Conservation (phyloP, 768 basidiomycete genomes). For the Boletellus sp. region DNA sequence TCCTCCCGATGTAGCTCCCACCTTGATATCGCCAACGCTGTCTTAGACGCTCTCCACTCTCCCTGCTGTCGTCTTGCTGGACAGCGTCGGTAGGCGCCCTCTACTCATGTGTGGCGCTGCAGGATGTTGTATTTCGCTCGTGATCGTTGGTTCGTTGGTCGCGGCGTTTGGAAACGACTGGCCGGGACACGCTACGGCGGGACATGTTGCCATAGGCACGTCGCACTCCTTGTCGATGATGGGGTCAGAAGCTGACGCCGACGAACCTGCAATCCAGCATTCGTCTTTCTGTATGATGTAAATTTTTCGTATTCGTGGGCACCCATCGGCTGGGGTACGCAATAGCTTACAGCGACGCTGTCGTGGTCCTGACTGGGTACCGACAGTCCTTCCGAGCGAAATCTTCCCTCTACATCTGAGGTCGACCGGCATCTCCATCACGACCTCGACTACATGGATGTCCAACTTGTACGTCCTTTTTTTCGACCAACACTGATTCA, state of each 20-base stretch:
- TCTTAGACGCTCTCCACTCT: conserved; percentile 33
- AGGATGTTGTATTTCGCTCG: conserved; percentile 30
- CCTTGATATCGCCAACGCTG: not conserved
- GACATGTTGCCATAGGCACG: conserved; percentile 28
- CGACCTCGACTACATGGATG: conserved; percentile 40
- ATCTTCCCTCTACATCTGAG: conserved; percentile 41
- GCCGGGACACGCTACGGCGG: conserved; percentile 26
- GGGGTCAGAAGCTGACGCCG: conserved; percentile 6
- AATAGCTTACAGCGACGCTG: not conserved
- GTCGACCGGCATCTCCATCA: conserved; percentile 40
- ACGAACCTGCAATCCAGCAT: conserved; percentile 24
- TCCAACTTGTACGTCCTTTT: conserved; percentile 31
- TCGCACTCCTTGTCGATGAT: conserved; percentile 10
- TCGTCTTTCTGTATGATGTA: conserved; percentile 38
- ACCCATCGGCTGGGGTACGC: conserved; percentile 28
- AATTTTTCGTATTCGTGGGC: conserved; percentile 36
- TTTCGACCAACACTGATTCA: not conserved
- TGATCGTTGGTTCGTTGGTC: conserved; percentile 28
- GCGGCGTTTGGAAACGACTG: conserved; percentile 29
- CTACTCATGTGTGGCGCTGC: conserved; percentile 37
- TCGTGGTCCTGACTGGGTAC: conserved; percentile 6
- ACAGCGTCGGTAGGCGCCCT: conserved; percentile 39
- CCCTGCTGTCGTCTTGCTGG: conserved; percentile 35
- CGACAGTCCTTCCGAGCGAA: conserved; percentile 38
- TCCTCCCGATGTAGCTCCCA: not conserved